Evolutionary conservation across 495 filamentous ascomycete species (phyloP).

Genomic region (Aspergillus baeticus): DNA sequence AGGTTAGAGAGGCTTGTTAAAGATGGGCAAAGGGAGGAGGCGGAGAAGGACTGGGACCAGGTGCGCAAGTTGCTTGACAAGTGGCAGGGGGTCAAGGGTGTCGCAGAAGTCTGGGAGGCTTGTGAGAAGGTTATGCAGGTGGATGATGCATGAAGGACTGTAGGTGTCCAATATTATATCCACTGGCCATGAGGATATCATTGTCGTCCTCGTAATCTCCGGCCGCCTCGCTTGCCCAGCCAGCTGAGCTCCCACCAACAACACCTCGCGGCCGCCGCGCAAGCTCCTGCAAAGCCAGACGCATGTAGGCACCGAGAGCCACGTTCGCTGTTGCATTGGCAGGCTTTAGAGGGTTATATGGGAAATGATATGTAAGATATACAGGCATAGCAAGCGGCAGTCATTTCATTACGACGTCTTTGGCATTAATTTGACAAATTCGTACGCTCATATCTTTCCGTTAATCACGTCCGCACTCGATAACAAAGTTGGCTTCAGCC

Average conservation of each 20-base stretch:
- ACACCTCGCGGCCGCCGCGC: neutral
- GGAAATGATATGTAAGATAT: neutral
- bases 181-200: neutral
- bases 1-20: conserved; percentile 49
- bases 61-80: conserved; percentile 42
- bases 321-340: too few species aligned
- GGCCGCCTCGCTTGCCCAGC: neutral
- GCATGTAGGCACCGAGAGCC: too few species aligned
- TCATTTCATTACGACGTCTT: conserved; percentile 1
- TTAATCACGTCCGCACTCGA: conserved; percentile 42
- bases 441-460: conserved; percentile 21
- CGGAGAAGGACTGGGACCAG: conserved; percentile 61
- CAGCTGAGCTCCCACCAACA: neutral
- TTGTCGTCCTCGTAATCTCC: too few species aligned
- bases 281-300: neutral
- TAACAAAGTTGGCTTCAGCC: conserved; percentile 57
- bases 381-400: neutral
- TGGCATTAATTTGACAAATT: neutral
- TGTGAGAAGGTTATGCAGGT: conserved; percentile 57
- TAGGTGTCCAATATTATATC: neutral
- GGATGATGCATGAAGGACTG: conserved; percentile 29
- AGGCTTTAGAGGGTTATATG: neutral
- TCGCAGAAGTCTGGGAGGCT: conserved; percentile 56
- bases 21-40: conserved; percentile 50
- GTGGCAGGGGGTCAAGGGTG: conserved; percentile 60